phyloP scores from a whole-genome alignment of 169 alveolate genomes.

The Theileria annulata region DNA sequence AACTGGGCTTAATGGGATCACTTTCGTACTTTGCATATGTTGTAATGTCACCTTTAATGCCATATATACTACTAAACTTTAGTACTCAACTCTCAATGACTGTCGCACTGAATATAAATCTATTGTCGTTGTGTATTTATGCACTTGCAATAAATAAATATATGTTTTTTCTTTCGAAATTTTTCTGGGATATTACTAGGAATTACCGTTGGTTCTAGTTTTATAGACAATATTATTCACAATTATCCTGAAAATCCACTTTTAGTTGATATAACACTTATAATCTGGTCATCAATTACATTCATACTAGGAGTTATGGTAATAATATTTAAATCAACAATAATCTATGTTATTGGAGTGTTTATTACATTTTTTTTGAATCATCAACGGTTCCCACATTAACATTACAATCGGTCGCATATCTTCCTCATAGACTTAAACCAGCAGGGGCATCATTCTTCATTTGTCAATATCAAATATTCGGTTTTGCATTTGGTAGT shows the following conservation, averaged over 20 bases:
- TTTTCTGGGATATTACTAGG: slow-evolving; percentile 91
- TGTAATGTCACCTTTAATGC: slow-evolving; percentile 76
- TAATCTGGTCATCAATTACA: slow-evolving; percentile 51
- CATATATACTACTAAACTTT: slow-evolving; percentile 53
- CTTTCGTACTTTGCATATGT: slow-evolving; percentile 78
- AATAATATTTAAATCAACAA: neutral
- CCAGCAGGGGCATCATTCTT: slow-evolving; percentile 62
- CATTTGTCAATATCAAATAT: slow-evolving; percentile 54
- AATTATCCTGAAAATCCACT: slow-evolving; percentile 61
- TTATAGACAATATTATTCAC: slow-evolving; percentile 81
- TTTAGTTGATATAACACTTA: slow-evolving; percentile 11
- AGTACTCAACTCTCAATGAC: slow-evolving; percentile 70
- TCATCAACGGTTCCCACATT: slow-evolving; percentile 56
- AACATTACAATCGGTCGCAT: slow-evolving; percentile 36
- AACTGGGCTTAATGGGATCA: slow-evolving; percentile 70
- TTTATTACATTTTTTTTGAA: slow-evolving; percentile 56
- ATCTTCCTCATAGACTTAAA: slow-evolving; percentile 33
- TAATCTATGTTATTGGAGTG: slow-evolving; percentile 11
- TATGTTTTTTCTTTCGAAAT: slow-evolving; percentile 80
- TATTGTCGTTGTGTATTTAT: neutral
- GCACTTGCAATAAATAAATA: slow-evolving; percentile 67
- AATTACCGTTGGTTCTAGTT: slow-evolving; percentile 80
- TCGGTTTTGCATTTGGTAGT: slow-evolving; percentile 57
- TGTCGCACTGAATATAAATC: slow-evolving; percentile 36
- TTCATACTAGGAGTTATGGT: slow-evolving; percentile 38